Evolutionary conservation across 208 protist genomes (phyloP).

Genomic region (Crithidia acanthocephali): DNA sequence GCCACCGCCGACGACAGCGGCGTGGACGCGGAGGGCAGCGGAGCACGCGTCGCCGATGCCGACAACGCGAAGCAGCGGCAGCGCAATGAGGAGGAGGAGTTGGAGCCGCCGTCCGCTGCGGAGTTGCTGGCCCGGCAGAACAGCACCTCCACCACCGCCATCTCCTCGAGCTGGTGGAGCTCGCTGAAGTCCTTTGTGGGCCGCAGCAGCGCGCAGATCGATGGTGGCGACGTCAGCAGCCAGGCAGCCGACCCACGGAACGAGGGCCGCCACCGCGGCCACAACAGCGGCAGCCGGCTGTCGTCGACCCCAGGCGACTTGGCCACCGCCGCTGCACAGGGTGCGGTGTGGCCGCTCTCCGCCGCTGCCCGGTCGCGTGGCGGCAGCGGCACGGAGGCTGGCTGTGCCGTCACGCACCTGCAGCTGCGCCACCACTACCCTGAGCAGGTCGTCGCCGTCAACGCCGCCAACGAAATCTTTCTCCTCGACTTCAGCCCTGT

Average conservation of each 20-base stretch:
- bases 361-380: background rate
- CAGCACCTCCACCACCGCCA: background rate
- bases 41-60: background rate
- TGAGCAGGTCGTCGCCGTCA: conserved; percentile 55
- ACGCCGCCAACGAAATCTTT: conserved; percentile 59
- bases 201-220: background rate
- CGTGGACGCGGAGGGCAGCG: background rate
- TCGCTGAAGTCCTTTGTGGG: conserved; percentile 40
- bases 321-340: too few species aligned
- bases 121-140: conserved; percentile 12
- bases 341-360: conserved; percentile 25
- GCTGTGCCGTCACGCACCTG: conserved; percentile 52
- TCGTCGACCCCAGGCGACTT: too few species aligned
- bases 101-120: background rate
- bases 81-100: conserved; percentile 1
- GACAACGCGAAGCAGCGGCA: background rate
- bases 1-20: background rate
- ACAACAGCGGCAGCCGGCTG: too few species aligned
- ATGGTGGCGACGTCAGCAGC: too few species aligned
- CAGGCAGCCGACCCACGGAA: background rate
- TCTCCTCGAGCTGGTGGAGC: conserved; percentile 4
- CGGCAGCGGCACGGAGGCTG: background rate
- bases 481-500: conserved; percentile 48
- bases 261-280: background rate
- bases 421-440: conserved; percentile 48